Base-by-base conservation (phyloP, 75 land plant species). In the Cunninghamia lanceolata region DNA sequence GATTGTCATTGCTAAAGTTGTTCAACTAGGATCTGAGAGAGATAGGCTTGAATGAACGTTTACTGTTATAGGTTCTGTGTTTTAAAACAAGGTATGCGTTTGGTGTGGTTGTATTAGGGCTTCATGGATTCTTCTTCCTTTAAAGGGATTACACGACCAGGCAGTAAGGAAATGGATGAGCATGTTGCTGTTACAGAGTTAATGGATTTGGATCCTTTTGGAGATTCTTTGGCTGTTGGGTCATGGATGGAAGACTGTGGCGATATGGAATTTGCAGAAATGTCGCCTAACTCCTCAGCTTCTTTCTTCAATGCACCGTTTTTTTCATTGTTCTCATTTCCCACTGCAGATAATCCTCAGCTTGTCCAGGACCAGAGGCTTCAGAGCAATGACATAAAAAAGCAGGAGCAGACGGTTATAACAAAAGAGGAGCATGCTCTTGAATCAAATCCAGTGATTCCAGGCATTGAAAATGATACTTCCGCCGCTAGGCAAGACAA, bases 221-320 rank as follows among this genome's bases (percentile, higher is more conserved):
- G 32, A 80, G 52, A 80, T n/a, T 28, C 82, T 21, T n/a, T 40
- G 34, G 32, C 82, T n/a, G 82, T 39, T 28, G 82, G 34, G 52
- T 28, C 82, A 80, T 80, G 82, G 82, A 80, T 28, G 52, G 50
- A 80, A 45, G 50, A 43, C 28, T 80, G 52, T 13, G 82, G 14
- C 14, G 82, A 80, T 1, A 80, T 80, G 52, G 82, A 80, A 43
- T 80, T 80, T 45, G 30, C 82, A 80, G 82, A 80, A 43, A 45
- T 80, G 52, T 80, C 82, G 3, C 82, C 82, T 13, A 80, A 40
- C 16, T 43, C 82, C 32, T n/a, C 82, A 8, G 82, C 52, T 42
- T 45, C 82, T 45, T 45, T 80, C 25, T 80, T 80, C 52, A 80
- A 80, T 10, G 14, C 16, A 45, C 34, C 82, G 10, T 80, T 80